Evolutionary conservation across 2,329 filamentous ascomycete species (phyloP).

Genomic region (Fusarium hainanense): DNA sequence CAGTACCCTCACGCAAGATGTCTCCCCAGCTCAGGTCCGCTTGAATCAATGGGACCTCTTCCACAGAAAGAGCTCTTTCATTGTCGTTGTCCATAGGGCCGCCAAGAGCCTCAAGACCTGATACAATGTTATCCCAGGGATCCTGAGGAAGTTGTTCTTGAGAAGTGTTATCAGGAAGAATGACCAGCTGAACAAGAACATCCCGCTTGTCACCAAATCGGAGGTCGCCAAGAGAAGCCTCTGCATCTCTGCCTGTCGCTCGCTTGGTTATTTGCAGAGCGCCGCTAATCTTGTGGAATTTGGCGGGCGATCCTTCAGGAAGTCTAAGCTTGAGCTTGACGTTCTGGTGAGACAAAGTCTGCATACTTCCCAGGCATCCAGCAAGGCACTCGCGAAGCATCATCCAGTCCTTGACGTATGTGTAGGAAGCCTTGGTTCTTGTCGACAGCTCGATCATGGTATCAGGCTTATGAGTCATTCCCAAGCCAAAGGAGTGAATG

Average conservation of each 20-base stretch:
- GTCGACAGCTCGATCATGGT: slow-evolving; percentile 98
- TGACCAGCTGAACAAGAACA: slow-evolving; percentile 92
- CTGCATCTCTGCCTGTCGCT: slow-evolving; percentile 92
- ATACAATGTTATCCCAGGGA: slow-evolving; percentile 97
- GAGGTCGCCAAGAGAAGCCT: slow-evolving; percentile 90
- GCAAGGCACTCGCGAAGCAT: slow-evolving; percentile 97
- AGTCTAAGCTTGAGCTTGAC: slow-evolving; percentile 94
- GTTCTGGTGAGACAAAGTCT: slow-evolving; percentile 97
- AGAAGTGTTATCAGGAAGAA: slow-evolving; percentile 83
- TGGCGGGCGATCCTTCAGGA: slow-evolving; percentile 95
- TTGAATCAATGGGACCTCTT: slow-evolving; percentile 94
- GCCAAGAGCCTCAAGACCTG: slow-evolving; percentile 90
- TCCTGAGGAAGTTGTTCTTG: slow-evolving; percentile 92
- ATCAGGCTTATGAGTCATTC: slow-evolving; percentile 97
- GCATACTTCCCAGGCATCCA: slow-evolving; percentile 89
- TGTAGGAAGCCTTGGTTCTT: slow-evolving; percentile 95
- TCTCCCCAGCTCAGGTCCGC: slow-evolving; percentile 95
- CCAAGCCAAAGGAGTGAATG: slow-evolving; percentile 95
- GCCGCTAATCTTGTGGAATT: slow-evolving; percentile 98
- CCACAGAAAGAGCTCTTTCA: slow-evolving; percentile 83
- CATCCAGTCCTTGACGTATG: slow-evolving; percentile 99
- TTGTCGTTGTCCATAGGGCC: slow-evolving; percentile 89
- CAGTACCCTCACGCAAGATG: slow-evolving; percentile 86
- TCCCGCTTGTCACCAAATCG: slow-evolving; percentile 95
- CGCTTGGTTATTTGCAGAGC: slow-evolving; percentile 96